Base-by-base conservation (phyloP, 2,329 filamentous ascomycete species). In the Penicillium sp. region DNA sequence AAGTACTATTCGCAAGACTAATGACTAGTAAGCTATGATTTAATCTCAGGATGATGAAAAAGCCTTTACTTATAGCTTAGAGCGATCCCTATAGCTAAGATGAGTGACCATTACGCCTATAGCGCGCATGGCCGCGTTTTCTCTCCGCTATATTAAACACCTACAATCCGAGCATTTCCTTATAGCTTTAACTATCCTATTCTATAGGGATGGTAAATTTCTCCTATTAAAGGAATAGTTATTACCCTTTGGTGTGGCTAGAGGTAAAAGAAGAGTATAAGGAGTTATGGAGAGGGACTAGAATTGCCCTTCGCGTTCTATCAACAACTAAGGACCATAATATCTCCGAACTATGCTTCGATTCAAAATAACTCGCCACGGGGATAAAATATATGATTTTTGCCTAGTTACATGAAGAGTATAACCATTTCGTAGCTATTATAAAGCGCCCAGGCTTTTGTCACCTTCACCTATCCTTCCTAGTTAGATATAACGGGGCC, bases 101-200 rank as follows among this genome's bases (percentile, higher is more conserved):
- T 69, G 68, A 47, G 61, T 81, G 11, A 76, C 68, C 0, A 52
- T 80, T 13, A 79, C 78, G 5, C 73, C 72, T 6, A 73, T 74
- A 2, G 66, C 75, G 0, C 77, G n/a, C n/a, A 80, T 57, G 74
- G 75, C 0, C 61, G 66, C 39, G 55, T 72, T 0, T 70, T 73
- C 16, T 48, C 55, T 0, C 78, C 77, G 0, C 55, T 71, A 0
- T 79, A 80, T 50, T 57, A 74, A 22, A 80, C 78, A 0, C 78
- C 78, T 1, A 76, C 75, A 62, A 75, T 78, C 31, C 75, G 76
- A 8, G 68, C 70, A 3, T 72, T 80, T 16, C 75, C 75, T 0
- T 46, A 57, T 1, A 73, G 73, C 4, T 77, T 80, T 31, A 73
- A 72, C 29, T 78, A 80, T 54, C 72, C 73, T 1, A 62, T 75